Evolutionary conservation across 306 rosid genomes (phyloP).

Genomic region (Lathyrus sativus): DNA sequence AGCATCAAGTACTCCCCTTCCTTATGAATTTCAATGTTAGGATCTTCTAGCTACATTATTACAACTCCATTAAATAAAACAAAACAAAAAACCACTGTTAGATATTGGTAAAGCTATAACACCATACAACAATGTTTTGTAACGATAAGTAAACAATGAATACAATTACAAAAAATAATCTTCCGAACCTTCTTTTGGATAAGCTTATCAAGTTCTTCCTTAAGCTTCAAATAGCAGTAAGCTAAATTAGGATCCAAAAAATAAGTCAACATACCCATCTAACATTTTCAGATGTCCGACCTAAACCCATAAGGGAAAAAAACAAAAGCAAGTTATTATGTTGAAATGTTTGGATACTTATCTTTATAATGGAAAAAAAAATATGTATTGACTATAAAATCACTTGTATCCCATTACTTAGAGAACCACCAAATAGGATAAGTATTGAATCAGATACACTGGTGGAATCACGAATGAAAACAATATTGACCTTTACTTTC

Average conservation of each 20-base stretch:
- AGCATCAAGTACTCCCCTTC: no score
- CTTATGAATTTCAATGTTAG: no score
- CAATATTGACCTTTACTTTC: constrained; percentile 91
- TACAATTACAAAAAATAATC: no score
- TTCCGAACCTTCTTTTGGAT: no score
- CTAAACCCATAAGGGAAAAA: constrained; percentile 42
- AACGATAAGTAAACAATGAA: no score
- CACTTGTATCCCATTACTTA: constrained; percentile 77
- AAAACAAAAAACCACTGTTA: no score
- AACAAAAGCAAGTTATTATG: constrained; percentile 5
- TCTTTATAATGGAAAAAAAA: constrained; percentile 7
- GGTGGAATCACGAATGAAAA: constrained; percentile 93
- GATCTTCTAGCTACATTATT: no score
- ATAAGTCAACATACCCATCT: constrained; percentile 78
- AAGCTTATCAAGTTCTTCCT: no score
- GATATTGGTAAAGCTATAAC: no score
- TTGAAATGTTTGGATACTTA: constrained; percentile 30
- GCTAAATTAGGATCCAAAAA: constrained; percentile 92
- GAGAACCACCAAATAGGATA: constrained; percentile 79
- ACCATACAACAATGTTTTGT: no score
- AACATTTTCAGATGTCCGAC: constrained; percentile 93
- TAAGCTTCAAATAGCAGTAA: constrained; percentile 85
- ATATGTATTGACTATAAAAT: constrained; percentile 31
- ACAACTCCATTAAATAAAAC: no score
- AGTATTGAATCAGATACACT: constrained; percentile 91